Base-by-base conservation (phyloP, 805 yeast genomes). In the Lachancea nothofagi region DNA sequence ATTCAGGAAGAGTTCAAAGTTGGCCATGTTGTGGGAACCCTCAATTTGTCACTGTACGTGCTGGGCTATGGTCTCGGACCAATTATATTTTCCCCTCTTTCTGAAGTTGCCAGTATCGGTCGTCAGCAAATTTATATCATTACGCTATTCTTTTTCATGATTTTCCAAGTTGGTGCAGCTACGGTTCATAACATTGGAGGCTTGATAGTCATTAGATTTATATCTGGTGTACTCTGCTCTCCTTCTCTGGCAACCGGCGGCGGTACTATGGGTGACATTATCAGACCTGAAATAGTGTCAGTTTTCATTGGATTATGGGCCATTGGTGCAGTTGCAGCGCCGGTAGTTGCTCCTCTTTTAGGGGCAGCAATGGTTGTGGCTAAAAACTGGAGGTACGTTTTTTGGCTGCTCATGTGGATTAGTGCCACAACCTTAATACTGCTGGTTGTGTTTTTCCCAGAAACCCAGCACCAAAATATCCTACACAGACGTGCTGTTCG, bases 41-140 rank as follows among this genome's bases (percentile, higher is more conserved):
- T 79, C 25, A 77, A 78, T 2, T 62, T 79, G 48, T 61, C 80
- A 0, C 45, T 76, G 29, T 79, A 72, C 45, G 78, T 78, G 6
- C 47, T 77, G 23, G 84, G 83, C 7, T 77, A 78, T 50, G 83
- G 79, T 37, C 34, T 76, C 10, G 82, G 82, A 1, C 82, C 82
- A 1, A 63, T 78, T 63, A 46, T 76, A 2, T 72, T 76, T 39
- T 71, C 80, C 0, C 83, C 84, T 3, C 47, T 78, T 43, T 71
- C 80, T 8, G 84, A 78, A 53, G 66, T 74, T 33, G 72, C 77
- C 2, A 53, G 57, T 3, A 55, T 74, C 36, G 83, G 83, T 10
- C 66, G 83, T 44, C 73, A 72, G 37, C 61, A 67, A 22, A 66
- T 75, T 26, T 78, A 76, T 44, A 61, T 70, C 23, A 35, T 59